Conservation (phyloP, 805 yeast genomes). For the Metschnikowia baotianmanensis region DNA sequence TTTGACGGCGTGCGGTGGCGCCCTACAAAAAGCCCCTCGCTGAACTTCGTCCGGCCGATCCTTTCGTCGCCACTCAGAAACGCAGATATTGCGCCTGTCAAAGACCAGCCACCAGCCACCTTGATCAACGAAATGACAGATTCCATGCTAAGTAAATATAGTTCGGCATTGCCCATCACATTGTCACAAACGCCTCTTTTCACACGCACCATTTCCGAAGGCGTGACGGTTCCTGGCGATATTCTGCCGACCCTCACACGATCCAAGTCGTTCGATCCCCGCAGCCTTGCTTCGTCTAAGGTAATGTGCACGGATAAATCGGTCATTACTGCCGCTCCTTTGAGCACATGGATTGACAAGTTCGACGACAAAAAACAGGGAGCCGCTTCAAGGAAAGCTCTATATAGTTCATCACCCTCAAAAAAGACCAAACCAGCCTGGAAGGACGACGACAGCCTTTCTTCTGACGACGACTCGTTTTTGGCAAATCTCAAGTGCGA, state of each 20-base stretch:
- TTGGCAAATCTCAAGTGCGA: constrained; percentile 15
- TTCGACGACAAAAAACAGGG: constrained; percentile 23
- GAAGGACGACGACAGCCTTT: constrained; percentile 14
- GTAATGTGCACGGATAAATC: constrained; percentile 12
- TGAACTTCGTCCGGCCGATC: constrained; percentile 16
- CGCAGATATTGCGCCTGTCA: constrained; percentile 6
- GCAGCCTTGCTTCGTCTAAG: constrained; percentile 2
- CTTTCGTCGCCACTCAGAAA: constrained; percentile 46
- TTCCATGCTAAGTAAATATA: constrained; percentile 44
- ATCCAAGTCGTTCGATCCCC: constrained; percentile 36
- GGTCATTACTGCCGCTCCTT: constrained; percentile 3
- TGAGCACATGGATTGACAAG: constrained; percentile 33
- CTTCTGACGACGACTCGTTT: constrained; percentile 28
- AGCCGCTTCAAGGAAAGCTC: too few species aligned
- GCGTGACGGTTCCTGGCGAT: constrained; percentile 17
- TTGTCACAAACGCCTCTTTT: constrained; percentile 33
- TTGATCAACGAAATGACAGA: constrained; percentile 33
- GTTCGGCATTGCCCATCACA: constrained; percentile 32
- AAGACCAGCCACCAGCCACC: constrained; percentile 15
- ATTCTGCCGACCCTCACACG: constrained; percentile 36
- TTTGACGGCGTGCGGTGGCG: constrained; percentile 40
- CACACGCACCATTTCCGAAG: constrained; percentile 35
- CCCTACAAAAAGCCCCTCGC: constrained; percentile 14
- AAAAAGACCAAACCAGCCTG: too few species aligned
- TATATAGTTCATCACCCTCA: too few species aligned